Percentiles rank a stretch among this genome's conserved stretches.
phyloP scores from a whole-genome alignment of 106 monocot species.

The Dioscorea zingiberensis region DNA sequence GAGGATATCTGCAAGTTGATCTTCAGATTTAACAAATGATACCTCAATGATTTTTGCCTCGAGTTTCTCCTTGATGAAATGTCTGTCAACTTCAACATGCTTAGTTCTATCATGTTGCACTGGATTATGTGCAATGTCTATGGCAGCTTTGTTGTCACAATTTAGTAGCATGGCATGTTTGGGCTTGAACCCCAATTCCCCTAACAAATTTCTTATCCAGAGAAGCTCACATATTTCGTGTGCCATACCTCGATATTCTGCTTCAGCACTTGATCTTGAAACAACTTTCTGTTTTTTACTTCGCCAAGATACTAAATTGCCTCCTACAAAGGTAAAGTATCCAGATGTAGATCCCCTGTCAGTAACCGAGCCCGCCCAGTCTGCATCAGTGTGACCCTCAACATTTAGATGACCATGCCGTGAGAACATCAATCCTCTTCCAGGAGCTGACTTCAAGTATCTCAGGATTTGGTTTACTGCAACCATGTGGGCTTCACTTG shows the following conservation, averaged over 20 bases:
- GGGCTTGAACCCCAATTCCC: background rate
- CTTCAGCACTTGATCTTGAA: conserved; percentile 9
- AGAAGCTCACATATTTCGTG: conserved; percentile 1
- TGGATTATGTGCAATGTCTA: background rate
- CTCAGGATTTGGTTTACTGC: too few species aligned
- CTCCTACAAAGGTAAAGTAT: conserved; percentile 3
- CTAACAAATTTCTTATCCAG: background rate
- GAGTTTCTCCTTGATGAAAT: conserved; percentile 4
- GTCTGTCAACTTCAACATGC: conserved; percentile 4
- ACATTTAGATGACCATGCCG: background rate
- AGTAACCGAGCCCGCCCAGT: too few species aligned
- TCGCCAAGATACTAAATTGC: conserved; percentile 4
- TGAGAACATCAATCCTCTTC: conserved; percentile 6
- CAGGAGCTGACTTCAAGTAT: background rate
- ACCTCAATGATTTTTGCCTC: background rate
- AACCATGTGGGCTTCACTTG: too few species aligned
- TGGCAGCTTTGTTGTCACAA: background rate
- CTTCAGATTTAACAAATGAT: conserved; percentile 1
- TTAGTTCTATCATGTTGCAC: conserved; percentile 9
- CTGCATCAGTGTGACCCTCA: too few species aligned
- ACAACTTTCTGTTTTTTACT: conserved; percentile 5
- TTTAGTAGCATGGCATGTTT: background rate
- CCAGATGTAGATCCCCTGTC: background rate
- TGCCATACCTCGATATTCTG: conserved; percentile 9
- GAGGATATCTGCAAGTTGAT: conserved; percentile 4